These are phyloP conservation scores for Pythium rhizo-oryzae DNA, from an alignment of 352 stramenopile species.

Conservation along the genomic window DNA sequence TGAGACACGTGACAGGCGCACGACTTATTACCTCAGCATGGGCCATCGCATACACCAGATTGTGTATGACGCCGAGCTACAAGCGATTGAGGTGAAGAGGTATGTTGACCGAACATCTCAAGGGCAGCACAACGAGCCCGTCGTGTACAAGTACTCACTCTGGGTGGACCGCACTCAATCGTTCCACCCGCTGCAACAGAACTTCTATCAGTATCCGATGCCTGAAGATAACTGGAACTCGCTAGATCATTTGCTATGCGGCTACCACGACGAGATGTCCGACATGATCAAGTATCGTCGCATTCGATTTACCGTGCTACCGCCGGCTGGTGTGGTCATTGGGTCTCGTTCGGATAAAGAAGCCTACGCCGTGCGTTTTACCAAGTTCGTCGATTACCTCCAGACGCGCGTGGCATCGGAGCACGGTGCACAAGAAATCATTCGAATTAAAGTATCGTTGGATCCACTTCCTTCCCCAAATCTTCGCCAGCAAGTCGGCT, in stretches of 20 bases:
- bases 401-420: slow-evolving; percentile 59
- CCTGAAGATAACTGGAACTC: slow-evolving; percentile 84
- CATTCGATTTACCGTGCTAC: slow-evolving; percentile 72
- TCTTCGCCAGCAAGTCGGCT: slow-evolving; percentile 11
- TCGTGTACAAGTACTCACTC: slow-evolving; percentile 70
- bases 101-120: slow-evolving; percentile 58
- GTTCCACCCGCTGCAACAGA: slow-evolving; percentile 73
- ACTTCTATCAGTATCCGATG: slow-evolving; percentile 69
- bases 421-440: slow-evolving; percentile 51
- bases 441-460: slow-evolving; percentile 45
- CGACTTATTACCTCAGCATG: slow-evolving; percentile 75
- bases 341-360: slow-evolving; percentile 26
- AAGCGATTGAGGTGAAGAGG: slow-evolving; percentile 80
- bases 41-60: slow-evolving; percentile 82
- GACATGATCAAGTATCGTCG: slow-evolving; percentile 71
- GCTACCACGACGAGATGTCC: slow-evolving; percentile 76
- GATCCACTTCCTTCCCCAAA: slow-evolving; percentile 25
- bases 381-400: slow-evolving; percentile 67
- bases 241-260: slow-evolving; percentile 73
- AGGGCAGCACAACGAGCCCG: slow-evolving; percentile 36
- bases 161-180: slow-evolving; percentile 66
- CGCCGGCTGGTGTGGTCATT: slow-evolving; percentile 25
- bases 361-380: slow-evolving; percentile 52
- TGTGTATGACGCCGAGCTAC: slow-evolving; percentile 70
- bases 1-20: slow-evolving; percentile 15